Evolutionary conservation across 2,329 filamentous ascomycete genomes (phyloP).

Genomic region (Coniochaeta sp.): DNA sequence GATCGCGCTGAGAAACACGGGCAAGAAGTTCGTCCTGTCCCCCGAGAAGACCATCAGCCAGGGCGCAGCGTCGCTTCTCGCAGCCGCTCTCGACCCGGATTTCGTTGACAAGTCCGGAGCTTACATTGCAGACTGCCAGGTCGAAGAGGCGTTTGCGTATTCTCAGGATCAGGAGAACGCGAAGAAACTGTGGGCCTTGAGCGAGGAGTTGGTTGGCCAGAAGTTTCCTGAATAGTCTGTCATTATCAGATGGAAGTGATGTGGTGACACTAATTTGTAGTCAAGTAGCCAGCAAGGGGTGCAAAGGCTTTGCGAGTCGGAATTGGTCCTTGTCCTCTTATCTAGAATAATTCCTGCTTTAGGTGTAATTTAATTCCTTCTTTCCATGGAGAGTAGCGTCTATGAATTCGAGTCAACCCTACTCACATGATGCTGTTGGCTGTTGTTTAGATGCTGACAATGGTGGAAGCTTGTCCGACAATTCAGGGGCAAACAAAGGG

Average conservation of each 20-base stretch:
- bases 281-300: too few relatives aligned
- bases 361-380: too few relatives aligned
- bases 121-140: slow-evolving; percentile 22
- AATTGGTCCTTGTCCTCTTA: too few relatives aligned
- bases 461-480: too few relatives aligned
- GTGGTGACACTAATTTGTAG: too few relatives aligned
- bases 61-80: slow-evolving; percentile 22
- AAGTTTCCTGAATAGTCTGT: not conserved
- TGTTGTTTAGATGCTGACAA: too few relatives aligned
- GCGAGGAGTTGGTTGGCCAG: slow-evolving; percentile 3
- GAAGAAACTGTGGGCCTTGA: not conserved
- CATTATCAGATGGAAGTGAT: not conserved
- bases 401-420: too few relatives aligned
- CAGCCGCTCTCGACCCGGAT: slow-evolving; percentile 27
- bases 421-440: too few relatives aligned
- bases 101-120: slow-evolving; percentile 14
- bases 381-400: too few relatives aligned
- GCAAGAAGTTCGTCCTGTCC: slow-evolving; percentile 7
- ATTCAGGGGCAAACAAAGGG: too few relatives aligned
- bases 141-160: slow-evolving; percentile 10
- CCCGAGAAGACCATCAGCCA: not conserved
- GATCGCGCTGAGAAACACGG: not conserved
- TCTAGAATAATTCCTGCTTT: too few relatives aligned
- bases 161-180: slow-evolving; percentile 8
- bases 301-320: too few relatives aligned